Percentiles rank a stretch among this genome's conserved stretches.
phyloP scores from a whole-genome alignment of 306 rosid species.

The Quercus rubra region DNA sequence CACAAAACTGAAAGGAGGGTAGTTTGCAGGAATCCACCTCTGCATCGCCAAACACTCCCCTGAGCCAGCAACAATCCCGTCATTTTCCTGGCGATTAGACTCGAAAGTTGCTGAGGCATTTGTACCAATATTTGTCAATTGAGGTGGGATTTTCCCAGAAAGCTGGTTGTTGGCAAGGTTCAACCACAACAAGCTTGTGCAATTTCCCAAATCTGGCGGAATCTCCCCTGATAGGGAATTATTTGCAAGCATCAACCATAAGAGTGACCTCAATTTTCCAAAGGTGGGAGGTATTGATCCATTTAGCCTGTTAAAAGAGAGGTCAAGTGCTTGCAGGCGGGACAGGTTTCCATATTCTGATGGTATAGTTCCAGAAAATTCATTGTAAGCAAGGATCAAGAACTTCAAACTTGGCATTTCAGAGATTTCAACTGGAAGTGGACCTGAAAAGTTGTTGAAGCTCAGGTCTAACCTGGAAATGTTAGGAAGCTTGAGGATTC shows the following conservation, averaged over 20 bases:
- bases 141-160: slow-evolving; percentile 61
- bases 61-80: slow-evolving; percentile 49
- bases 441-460: slow-evolving; percentile 67
- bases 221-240: slow-evolving; percentile 65
- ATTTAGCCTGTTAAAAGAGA: slow-evolving; percentile 56
- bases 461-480: slow-evolving; percentile 63
- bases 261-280: slow-evolving; percentile 71
- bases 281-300: slow-evolving; percentile 75
- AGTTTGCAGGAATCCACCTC: slow-evolving; percentile 97
- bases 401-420: slow-evolving; percentile 55
- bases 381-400: slow-evolving; percentile 63
- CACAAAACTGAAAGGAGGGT: slow-evolving; percentile 89
- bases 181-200: slow-evolving; percentile 84
- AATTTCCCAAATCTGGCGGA: slow-evolving; percentile 73
- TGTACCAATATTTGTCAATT: slow-evolving; percentile 61
- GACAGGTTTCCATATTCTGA: slow-evolving; percentile 48
- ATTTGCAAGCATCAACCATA: slow-evolving; percentile 93
- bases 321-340: slow-evolving; percentile 76
- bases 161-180: slow-evolving; percentile 85
- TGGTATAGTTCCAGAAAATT: slow-evolving; percentile 76
- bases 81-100: slow-evolving; percentile 24
- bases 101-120: slow-evolving; percentile 60
- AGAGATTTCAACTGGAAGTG: slow-evolving; percentile 67
- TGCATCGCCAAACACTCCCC: slow-evolving; percentile 88
- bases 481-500: slow-evolving; percentile 63